Evolutionary conservation across 495 filamentous ascomycete species (phyloP).

Genomic region (Elasticomyces elasticus): DNA sequence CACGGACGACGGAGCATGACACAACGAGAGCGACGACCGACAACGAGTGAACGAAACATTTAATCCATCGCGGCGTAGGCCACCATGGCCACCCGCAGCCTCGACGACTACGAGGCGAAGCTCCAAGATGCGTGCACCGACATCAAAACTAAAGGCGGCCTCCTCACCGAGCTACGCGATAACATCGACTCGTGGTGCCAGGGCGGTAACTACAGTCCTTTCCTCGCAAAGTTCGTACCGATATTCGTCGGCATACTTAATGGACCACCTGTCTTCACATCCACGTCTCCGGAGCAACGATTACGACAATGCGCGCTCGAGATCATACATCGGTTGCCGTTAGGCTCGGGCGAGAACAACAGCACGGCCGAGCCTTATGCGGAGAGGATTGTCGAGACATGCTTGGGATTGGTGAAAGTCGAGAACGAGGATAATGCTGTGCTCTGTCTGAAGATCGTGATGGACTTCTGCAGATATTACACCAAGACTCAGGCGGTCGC

Average conservation of each 20-base stretch:
- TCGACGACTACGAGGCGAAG: constrained; percentile 25
- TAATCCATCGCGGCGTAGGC: neutral
- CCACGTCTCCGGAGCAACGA: constrained; percentile 76
- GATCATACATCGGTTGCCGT: constrained; percentile 85
- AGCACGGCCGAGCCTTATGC: constrained; percentile 82
- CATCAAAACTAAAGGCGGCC: constrained; percentile 61
- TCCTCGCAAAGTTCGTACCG: constrained; percentile 78
- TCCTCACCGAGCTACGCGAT: constrained; percentile 73
- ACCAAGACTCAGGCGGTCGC: constrained; percentile 56
- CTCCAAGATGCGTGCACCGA: constrained; percentile 45
- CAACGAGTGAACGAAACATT: neutral
- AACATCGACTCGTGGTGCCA: constrained; percentile 65
- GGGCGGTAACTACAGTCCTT: constrained; percentile 56
- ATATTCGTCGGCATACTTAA: constrained; percentile 78
- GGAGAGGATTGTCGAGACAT: constrained; percentile 69
- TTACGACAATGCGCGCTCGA: constrained; percentile 85
- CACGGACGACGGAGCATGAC: neutral
- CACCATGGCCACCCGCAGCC: constrained; percentile 20
- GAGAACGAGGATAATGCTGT: constrained; percentile 99
- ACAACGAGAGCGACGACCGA: neutral
- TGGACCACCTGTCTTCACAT: constrained; percentile 84
- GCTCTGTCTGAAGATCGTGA: constrained; percentile 93
- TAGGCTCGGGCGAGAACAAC: constrained; percentile 49
- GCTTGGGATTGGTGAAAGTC: constrained; percentile 75
- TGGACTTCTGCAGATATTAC: constrained; percentile 90